These are phyloP conservation scores for Rhododendron griersonianum DNA, from an alignment of 148 eudicot genomes.

Conservation along the genomic window DNA sequence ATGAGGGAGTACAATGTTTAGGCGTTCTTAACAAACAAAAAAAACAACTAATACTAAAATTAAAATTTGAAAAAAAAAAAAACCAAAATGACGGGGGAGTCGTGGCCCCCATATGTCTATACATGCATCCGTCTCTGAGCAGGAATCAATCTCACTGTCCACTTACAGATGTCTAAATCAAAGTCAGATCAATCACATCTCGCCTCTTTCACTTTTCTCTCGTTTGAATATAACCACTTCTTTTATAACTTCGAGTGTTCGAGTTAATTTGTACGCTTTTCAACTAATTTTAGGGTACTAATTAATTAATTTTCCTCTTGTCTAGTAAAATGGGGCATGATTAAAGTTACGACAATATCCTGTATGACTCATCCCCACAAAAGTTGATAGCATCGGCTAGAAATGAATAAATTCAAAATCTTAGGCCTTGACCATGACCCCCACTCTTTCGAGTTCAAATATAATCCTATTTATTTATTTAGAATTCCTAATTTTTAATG, in stretches of 20 bases:
- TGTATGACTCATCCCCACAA: background rate
- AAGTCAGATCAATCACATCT: background rate
- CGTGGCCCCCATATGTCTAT: too few relatives aligned
- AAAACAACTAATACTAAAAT: too few relatives aligned
- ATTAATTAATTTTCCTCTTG: background rate
- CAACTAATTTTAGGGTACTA: background rate
- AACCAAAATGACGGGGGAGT: too few relatives aligned
- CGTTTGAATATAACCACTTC: background rate
- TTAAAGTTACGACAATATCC: background rate
- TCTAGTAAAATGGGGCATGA: background rate
- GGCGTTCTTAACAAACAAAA: too few relatives aligned
- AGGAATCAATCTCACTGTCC: too few relatives aligned
- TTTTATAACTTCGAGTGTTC: background rate
- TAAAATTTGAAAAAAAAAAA: too few relatives aligned
- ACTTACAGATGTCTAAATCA: too few relatives aligned
- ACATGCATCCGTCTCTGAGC: too few relatives aligned
- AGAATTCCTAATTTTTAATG: background rate
- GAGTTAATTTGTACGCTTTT: background rate
- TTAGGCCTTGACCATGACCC: too few relatives aligned
- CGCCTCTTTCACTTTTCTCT: background rate
- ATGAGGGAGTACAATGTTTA: too few relatives aligned
- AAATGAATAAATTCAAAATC: background rate
- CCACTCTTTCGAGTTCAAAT: background rate
- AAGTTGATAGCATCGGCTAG: background rate
- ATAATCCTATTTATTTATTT: background rate